Conservation (phyloP, 2,329 filamentous ascomycete species). For the Penicillium aurantiogriseum region DNA sequence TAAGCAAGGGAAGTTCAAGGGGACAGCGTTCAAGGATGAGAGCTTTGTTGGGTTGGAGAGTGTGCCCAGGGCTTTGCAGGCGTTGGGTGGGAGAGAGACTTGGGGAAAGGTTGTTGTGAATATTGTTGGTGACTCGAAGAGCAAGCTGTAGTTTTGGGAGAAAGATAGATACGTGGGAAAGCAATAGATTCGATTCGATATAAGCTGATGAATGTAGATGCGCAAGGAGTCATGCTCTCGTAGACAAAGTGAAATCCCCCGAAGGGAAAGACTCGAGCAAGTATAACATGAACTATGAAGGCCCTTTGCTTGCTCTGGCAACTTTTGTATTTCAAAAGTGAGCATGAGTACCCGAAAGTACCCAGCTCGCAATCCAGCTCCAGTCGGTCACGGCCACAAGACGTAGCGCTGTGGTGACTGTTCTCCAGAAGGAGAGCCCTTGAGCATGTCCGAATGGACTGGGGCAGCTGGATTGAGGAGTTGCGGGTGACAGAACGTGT, state of each 20-base stretch:
- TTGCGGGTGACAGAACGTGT: conserved; percentile 25
- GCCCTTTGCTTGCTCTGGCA: conserved; percentile 44
- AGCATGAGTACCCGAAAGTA: conserved; percentile 12
- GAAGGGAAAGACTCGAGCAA: conserved; percentile 28
- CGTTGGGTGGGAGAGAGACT: conserved; percentile 75
- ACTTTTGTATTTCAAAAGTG: conserved; percentile 21
- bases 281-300: conserved; percentile 49
- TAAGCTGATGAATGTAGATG: conserved; percentile 34
- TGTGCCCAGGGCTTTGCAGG: conserved; percentile 72
- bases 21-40: conserved; percentile 78
- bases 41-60: conserved; percentile 80
- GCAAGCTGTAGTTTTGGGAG: conserved; percentile 33
- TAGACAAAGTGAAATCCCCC: conserved; percentile 22
- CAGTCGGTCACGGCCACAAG: conserved; percentile 44
- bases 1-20: conserved; percentile 71
- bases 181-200: conserved; percentile 3
- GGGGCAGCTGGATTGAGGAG: conserved; percentile 38
- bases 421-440: conserved; percentile 37
- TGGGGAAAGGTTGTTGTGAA: conserved; percentile 97
- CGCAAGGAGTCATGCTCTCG: conserved; percentile 50
- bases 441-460: conserved; percentile 20
- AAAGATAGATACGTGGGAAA: neutral
- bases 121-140: conserved; percentile 65
- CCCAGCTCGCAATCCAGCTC: conserved; percentile 38
- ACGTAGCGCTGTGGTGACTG: conserved; percentile 40